Base-by-base conservation (phyloP, 495 filamentous ascomycete genomes). In the Filosporella fistucella region DNA sequence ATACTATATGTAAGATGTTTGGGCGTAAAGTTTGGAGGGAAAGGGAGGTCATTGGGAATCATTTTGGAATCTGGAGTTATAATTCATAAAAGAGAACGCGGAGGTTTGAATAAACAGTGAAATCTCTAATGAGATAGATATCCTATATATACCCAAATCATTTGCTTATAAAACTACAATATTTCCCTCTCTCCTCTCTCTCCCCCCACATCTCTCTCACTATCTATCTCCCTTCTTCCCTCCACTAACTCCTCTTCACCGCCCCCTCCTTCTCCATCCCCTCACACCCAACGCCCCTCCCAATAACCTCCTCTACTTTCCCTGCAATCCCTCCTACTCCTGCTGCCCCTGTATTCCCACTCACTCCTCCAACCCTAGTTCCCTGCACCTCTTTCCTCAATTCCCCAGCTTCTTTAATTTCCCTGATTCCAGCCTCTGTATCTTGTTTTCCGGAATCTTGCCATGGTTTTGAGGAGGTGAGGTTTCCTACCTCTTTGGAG, bases 261-360 rank as follows among this genome's bases (percentile, higher is more conserved):
- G 22, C 16, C 1, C 54, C 52, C 49, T 55, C 60, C 47, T 42
- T 56, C 30, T 50, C 47, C 54, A 62, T 58, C 3, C 55, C 55
- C 42, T 47, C 48, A 28, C 46, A 58, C 1, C 46, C 55, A 12
- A 42, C 45, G 17, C 42, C 45, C 29, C 47, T 58, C 0, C 55
- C 55, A 9, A 47, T 47, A 24, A 58, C 10, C 37, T 58, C 55
- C 45, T 58, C 50, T 4, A 54, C 47, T 30, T 21, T 40, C 17
- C 55, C 54, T 6, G 38, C 43, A 18, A 51, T 32, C 10, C 42
- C n/a, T n/a, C n/a, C n/a, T n/a, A n/a, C n/a, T n/a, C n/a, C n/a
- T n/a, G n/a, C n/a, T n/a, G n/a, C n/a, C n/a, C n/a, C n/a, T n/a
- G n/a, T n/a, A n/a, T n/a, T n/a, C n/a, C n/a, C n/a, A n/a, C n/a